phyloP scores from a whole-genome alignment of 2,329 filamentous ascomycete genomes.

The Trichophyton schoenleinii region DNA sequence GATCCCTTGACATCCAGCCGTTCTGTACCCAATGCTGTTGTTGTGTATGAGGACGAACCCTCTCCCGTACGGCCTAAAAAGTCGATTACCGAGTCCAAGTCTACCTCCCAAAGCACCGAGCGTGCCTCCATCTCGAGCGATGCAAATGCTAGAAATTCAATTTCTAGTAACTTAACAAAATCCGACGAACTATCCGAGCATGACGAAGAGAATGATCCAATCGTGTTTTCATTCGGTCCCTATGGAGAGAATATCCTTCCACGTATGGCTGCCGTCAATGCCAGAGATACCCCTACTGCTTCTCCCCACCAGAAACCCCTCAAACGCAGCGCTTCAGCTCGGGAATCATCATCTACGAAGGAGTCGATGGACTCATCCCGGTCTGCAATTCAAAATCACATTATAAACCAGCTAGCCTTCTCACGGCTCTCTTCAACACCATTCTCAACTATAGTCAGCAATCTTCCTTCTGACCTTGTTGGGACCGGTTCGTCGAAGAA shows the following conservation, averaged over 20 bases:
- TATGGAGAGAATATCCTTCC: slow-evolving; percentile 77
- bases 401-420: slow-evolving; percentile 89
- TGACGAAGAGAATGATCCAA: slow-evolving; percentile 88
- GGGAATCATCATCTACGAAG: slow-evolving; percentile 18
- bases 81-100: slow-evolving; percentile 15
- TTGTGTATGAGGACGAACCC: slow-evolving; percentile 60
- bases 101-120: slow-evolving; percentile 24
- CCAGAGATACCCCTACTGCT: slow-evolving; percentile 51
- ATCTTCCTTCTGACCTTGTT: slow-evolving; percentile 55
- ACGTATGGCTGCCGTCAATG: slow-evolving; percentile 64
- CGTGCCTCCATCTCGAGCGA: slow-evolving; percentile 22
- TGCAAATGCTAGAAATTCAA: slow-evolving; percentile 22
- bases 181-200: slow-evolving; percentile 61
- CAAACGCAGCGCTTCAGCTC: slow-evolving; percentile 13
- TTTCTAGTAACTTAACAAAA: slow-evolving; percentile 24
- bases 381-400: slow-evolving; percentile 53
- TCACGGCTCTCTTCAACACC: slow-evolving; percentile 86
- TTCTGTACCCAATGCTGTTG: slow-evolving; percentile 32
- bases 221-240: slow-evolving; percentile 82
- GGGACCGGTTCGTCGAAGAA: slow-evolving; percentile 39
- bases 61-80: slow-evolving; percentile 39
- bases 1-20: slow-evolving; percentile 34
- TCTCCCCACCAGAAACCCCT: slow-evolving; percentile 18
- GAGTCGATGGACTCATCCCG: slow-evolving; percentile 15
- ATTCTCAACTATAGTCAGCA: slow-evolving; percentile 74